These are phyloP conservation scores for Inosperma sp. DNA, from an alignment of 768 basidiomycete genomes.

Conservation along the genomic window DNA sequence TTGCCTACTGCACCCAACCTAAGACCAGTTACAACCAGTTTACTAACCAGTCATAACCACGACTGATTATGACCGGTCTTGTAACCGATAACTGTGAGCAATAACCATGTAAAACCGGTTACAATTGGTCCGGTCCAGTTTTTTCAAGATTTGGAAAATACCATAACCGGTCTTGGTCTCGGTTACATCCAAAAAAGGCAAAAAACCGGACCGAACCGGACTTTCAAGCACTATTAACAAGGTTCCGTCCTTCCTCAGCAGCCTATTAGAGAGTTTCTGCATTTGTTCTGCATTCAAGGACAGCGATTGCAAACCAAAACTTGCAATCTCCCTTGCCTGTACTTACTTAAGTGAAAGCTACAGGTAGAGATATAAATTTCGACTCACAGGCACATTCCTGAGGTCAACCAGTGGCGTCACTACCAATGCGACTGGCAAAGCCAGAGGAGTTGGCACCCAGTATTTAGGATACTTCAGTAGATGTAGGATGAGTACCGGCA, in stretches of 20 bases:
- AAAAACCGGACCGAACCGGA: no score
- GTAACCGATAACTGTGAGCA: constrained; percentile 1
- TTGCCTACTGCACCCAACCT: not conserved
- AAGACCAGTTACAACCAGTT: constrained; percentile 8
- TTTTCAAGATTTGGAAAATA: constrained; percentile 2
- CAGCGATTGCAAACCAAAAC: constrained; percentile 17
- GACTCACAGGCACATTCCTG: constrained; percentile 21
- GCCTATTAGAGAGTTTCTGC: constrained; percentile 13
- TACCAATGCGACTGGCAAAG: constrained; percentile 16
- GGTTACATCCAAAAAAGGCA: constrained; percentile 11
- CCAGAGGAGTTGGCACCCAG: constrained; percentile 9
- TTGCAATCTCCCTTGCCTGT: constrained; percentile 18
- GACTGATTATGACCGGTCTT: constrained; percentile 13
- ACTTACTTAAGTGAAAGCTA: not conserved
- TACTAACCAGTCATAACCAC: constrained; percentile 9
- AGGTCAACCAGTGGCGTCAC: constrained; percentile 24
- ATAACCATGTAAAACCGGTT: constrained; percentile 11
- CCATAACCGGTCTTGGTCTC: constrained; percentile 7
- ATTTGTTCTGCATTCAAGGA: constrained; percentile 19
- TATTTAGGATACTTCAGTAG: constrained; percentile 8
- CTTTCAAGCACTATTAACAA: no score
- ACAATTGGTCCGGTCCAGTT: constrained; percentile 4
- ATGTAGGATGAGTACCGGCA: constrained; percentile 15
- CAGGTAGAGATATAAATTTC: not conserved
- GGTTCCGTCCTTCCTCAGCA: constrained; percentile 13